Evolutionary conservation across 2,329 filamentous ascomycete species (phyloP).

Genomic region (Byssochlamys sp.): DNA sequence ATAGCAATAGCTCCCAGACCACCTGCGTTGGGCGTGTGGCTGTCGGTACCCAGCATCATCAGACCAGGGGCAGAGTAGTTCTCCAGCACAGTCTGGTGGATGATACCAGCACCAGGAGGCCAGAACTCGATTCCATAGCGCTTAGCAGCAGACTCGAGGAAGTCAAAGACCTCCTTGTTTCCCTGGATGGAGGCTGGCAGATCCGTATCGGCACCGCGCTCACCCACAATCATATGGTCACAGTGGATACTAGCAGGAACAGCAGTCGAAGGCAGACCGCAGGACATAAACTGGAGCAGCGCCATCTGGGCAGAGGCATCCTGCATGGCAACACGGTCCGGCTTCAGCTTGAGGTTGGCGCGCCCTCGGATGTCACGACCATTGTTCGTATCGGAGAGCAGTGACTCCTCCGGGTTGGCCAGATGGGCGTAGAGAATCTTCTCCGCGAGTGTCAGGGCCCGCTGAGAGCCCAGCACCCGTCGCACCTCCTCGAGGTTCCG

Average conservation of each 20-base stretch:
- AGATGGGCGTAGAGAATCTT: constrained; percentile 98
- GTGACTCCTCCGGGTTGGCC: constrained; percentile 76
- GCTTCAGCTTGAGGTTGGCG: constrained; percentile 92
- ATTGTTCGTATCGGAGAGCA: constrained; percentile 73
- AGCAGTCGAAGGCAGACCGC: constrained; percentile 75
- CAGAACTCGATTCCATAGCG: constrained; percentile 93
- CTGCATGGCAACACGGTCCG: constrained; percentile 96
- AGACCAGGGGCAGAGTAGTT: constrained; percentile 94
- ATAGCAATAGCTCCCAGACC: constrained; percentile 89
- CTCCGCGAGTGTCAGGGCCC: constrained; percentile 75
- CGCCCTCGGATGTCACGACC: constrained; percentile 73
- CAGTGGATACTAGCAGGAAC: constrained; percentile 97
- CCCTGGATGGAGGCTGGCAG: constrained; percentile 73
- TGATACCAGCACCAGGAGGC: constrained; percentile 87
- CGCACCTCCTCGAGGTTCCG: constrained; percentile 66
- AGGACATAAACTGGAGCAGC: constrained; percentile 95
- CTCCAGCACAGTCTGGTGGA: constrained; percentile 94
- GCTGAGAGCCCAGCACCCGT: constrained; percentile 55
- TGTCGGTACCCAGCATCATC: constrained; percentile 98
- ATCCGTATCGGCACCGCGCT: constrained; percentile 79
- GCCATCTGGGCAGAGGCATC: constrained; percentile 98
- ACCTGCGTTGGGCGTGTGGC: constrained; percentile 94
- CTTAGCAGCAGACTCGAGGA: constrained; percentile 81
- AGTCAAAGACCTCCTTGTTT: constrained; percentile 96
- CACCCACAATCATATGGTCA: constrained; percentile 96